Percentiles rank a stretch among this genome's conserved stretches.
phyloP scores from a whole-genome alignment of 768 basidiomycete genomes.

The Obba rivulosa region DNA sequence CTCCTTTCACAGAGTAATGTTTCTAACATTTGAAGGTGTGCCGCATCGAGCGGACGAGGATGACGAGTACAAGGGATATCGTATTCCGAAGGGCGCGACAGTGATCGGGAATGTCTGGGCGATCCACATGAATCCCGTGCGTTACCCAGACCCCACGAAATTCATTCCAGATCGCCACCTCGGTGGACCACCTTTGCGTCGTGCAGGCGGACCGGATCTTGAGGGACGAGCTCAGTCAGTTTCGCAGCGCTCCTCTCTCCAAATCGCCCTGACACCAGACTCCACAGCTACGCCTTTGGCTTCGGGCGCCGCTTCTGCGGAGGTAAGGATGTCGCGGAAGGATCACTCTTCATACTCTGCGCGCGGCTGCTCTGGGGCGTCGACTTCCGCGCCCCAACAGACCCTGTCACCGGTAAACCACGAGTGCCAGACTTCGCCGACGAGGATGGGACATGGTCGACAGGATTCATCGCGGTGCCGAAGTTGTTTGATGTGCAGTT shows the following conservation, averaged over 20 bases:
- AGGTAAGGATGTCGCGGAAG: constrained; percentile 14
- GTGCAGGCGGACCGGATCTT: constrained; percentile 4
- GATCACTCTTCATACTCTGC: constrained; percentile 11
- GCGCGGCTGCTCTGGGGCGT: constrained; percentile 4
- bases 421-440: constrained; percentile 4
- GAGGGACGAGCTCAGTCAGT: constrained; percentile 6
- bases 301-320: constrained; percentile 15
- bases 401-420: not conserved
- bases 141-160: constrained; percentile 33
- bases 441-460: constrained; percentile 7
- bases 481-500: constrained; percentile 2
- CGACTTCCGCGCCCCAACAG: constrained; percentile 4
- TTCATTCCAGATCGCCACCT: constrained; percentile 40
- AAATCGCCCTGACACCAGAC: not conserved
- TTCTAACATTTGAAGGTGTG: constrained; percentile 14
- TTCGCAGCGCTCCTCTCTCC: not conserved
- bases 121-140: constrained; percentile 31
- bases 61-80: constrained; percentile 27
- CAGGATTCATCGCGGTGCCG: constrained; percentile 4
- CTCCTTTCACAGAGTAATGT: too few relatives aligned
- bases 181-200: constrained; percentile 2
- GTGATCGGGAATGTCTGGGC: constrained; percentile 20
- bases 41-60: constrained; percentile 24
- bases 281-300: constrained; percentile 13
- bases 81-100: constrained; percentile 25